Conservation (phyloP, 345 rosid genomes). For the Salix caprea region DNA sequence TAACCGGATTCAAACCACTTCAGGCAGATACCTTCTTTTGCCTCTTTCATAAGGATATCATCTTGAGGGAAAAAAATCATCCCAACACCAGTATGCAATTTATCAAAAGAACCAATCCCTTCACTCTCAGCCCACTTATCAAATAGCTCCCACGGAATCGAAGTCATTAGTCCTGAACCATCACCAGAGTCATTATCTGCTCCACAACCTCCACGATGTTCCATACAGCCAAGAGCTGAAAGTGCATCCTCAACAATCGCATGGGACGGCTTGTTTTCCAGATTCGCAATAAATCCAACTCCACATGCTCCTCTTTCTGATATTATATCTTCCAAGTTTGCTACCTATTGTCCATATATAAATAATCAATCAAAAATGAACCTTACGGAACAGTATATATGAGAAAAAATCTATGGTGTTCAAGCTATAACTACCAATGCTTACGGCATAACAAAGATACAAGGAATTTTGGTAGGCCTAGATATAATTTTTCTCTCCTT, state of each 20-base stretch:
- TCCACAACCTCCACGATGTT: constrained; percentile 99
- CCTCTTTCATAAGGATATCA: constrained; percentile 51
- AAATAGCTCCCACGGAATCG: constrained; percentile 91
- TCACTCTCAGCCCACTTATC: constrained; percentile 70
- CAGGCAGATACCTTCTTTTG: constrained; percentile 65
- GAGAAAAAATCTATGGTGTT: too few relatives aligned
- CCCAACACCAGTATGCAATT: constrained; percentile 89
- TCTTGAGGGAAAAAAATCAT: constrained; percentile 87
- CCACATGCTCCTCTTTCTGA: constrained; percentile 99
- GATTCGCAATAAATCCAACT: constrained; percentile 97
- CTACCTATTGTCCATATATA: constrained; percentile 44
- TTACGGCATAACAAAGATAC: too few relatives aligned
- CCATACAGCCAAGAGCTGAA: constrained; percentile 93
- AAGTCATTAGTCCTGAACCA: constrained; percentile 95
- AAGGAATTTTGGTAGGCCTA: too few relatives aligned
- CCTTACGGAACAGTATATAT: background rate
- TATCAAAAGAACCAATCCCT: constrained; percentile 71
- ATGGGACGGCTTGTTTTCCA: constrained; percentile 85
- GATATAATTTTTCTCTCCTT: too few relatives aligned
- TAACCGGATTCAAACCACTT: constrained; percentile 1
- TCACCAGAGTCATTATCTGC: constrained; percentile 98
- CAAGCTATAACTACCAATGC: too few relatives aligned
- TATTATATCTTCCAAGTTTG: constrained; percentile 77
- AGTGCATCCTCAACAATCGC: constrained; percentile 77
- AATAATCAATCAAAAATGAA: background rate